Evolutionary conservation across 2,329 filamentous ascomycete species (phyloP).

Genomic region (Pseudogymnoascus sp.): DNA sequence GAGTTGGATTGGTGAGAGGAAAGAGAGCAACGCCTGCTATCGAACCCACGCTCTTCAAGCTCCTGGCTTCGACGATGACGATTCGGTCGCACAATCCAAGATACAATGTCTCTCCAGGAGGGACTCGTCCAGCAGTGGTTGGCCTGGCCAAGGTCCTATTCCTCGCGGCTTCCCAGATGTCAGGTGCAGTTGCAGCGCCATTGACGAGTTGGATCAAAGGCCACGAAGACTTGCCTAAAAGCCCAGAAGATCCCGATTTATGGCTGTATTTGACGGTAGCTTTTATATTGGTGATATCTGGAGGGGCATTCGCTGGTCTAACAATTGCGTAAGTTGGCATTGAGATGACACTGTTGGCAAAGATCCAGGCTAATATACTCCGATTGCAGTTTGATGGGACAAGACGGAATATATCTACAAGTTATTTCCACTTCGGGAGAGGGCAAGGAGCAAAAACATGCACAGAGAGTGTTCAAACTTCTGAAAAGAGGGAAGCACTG

Average conservation of each 20-base stretch:
- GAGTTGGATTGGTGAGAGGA: neutral
- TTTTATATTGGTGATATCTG: conserved; percentile 52
- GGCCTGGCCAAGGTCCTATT: conserved; percentile 48
- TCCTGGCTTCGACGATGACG: neutral
- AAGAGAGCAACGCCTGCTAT: neutral
- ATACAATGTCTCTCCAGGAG: conserved; percentile 10
- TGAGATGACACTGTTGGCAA: neutral
- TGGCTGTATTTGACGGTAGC: conserved; percentile 80
- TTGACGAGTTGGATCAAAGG: conserved; percentile 36
- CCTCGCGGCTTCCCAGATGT: conserved; percentile 39
- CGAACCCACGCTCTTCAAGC: neutral
- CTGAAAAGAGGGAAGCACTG: conserved; percentile 88
- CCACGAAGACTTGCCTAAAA: conserved; percentile 40
- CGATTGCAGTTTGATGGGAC: conserved; percentile 34
- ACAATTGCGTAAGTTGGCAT: conserved; percentile 64
- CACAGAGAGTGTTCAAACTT: conserved; percentile 69
- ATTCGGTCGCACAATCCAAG: neutral
- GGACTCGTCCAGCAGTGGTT: conserved; percentile 43
- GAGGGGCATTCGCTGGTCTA: conserved; percentile 86
- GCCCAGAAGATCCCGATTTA: conserved; percentile 56
- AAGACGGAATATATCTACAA: conserved; percentile 92
- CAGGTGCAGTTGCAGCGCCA: conserved; percentile 29
- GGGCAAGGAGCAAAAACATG: conserved; percentile 74
- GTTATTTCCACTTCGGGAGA: conserved; percentile 79
- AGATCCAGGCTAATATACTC: neutral